A percentile compares a stretch with the other conserved stretches of the same genome.
Conservation (phyloP, 2,329 filamentous ascomycete species). For the Colletotrichum cereale region DNA sequence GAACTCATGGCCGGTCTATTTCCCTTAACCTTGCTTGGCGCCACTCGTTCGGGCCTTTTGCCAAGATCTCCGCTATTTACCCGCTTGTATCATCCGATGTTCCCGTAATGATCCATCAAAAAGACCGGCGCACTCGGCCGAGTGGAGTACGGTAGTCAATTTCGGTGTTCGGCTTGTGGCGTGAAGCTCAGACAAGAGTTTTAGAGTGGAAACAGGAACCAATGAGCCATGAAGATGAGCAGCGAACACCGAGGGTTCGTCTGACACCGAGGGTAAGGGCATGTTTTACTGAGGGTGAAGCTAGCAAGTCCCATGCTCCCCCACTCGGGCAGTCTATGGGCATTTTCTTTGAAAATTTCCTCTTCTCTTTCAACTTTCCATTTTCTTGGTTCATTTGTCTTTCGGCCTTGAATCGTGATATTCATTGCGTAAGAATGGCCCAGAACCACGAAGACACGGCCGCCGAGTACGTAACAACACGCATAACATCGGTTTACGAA, state of each 20-base stretch:
- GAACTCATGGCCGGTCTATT: slow-evolving; percentile 31
- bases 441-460: slow-evolving; percentile 51
- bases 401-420: slow-evolving; percentile 9
- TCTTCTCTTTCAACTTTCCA: slow-evolving; percentile 25
- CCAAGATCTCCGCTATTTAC: slow-evolving; percentile 24
- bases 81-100: slow-evolving; percentile 23
- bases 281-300: slow-evolving; percentile 16
- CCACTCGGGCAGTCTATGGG: slow-evolving; percentile 15
- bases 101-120: slow-evolving; percentile 21
- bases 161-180: slow-evolving; percentile 27
- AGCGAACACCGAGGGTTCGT: slow-evolving; percentile 27
- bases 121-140: slow-evolving; percentile 35
- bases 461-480: slow-evolving; percentile 47
- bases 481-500: slow-evolving; percentile 14
- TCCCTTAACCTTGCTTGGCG: slow-evolving; percentile 34
- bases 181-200: slow-evolving; percentile 21
- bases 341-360: slow-evolving; percentile 21
- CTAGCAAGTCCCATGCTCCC: slow-evolving; percentile 22
- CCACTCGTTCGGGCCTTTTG: slow-evolving; percentile 40
- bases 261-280: slow-evolving; percentile 35
- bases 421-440: slow-evolving; percentile 46
- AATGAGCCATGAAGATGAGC: not conserved
- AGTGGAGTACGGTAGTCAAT: slow-evolving; percentile 22
- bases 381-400: slow-evolving; percentile 18
- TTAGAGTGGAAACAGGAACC: slow-evolving; percentile 16